Evolutionary conservation across 2,329 filamentous ascomycete species (phyloP).

Genomic region (Fusarium ramigenum): DNA sequence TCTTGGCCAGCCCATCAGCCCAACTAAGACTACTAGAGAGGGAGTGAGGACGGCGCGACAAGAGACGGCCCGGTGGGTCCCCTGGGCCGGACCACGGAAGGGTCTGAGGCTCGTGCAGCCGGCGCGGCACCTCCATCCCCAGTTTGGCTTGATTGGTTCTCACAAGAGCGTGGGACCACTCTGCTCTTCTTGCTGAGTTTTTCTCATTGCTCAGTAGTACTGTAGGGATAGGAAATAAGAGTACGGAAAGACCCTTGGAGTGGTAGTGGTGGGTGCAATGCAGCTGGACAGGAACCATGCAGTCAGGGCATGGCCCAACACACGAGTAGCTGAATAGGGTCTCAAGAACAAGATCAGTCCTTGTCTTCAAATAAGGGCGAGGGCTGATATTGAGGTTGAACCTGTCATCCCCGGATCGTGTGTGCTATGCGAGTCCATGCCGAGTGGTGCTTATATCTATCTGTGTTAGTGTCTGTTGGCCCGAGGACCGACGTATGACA

Average conservation of each 20-base stretch:
- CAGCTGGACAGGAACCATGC: neutral
- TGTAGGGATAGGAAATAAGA: neutral
- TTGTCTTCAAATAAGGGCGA: constrained; percentile 17
- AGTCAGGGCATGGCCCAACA: neutral
- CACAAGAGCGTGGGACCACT: constrained; percentile 16
- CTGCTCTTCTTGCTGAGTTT: neutral
- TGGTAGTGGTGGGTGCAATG: neutral
- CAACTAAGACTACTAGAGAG: neutral
- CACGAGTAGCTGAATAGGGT: neutral
- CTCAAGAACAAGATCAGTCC: constrained; percentile 1
- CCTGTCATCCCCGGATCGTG: constrained; percentile 17
- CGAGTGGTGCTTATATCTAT: constrained; percentile 18
- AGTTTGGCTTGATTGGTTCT: neutral
- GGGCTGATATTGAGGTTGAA: constrained; percentile 2
- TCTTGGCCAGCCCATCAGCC: neutral
- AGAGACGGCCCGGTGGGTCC: constrained; percentile 2
- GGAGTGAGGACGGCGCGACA: neutral
- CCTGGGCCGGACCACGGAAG: constrained; percentile 6
- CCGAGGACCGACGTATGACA: constrained; percentile 16
- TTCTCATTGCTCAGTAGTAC: neutral
- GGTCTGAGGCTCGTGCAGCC: constrained; percentile 18
- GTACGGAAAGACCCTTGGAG: neutral
- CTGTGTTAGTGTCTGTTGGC: constrained; percentile 20
- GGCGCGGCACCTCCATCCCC: neutral
- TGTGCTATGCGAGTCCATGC: constrained; percentile 7